Percentiles rank a stretch among this genome's conserved stretches.
phyloP scores from a whole-genome alignment of 2,329 filamentous ascomycete species.

The Ascosphaera apis region DNA sequence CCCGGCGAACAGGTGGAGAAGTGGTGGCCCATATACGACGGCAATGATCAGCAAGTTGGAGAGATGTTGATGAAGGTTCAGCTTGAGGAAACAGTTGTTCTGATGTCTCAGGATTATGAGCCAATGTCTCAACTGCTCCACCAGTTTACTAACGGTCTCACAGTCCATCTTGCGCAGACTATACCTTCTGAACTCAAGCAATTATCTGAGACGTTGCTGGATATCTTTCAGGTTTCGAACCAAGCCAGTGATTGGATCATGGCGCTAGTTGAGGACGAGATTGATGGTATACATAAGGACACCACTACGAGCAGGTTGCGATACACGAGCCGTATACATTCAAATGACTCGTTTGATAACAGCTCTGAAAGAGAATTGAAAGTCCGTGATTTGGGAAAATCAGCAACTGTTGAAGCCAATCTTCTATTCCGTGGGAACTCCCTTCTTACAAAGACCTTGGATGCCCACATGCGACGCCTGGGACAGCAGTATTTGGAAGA shows the following conservation, averaged over 20 bases:
- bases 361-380: slow-evolving; percentile 35
- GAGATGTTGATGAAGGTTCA: slow-evolving; percentile 66
- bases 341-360: slow-evolving; percentile 34
- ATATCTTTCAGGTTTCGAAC: slow-evolving; percentile 87
- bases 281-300: slow-evolving; percentile 75
- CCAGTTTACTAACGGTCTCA: slow-evolving; percentile 61
- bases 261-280: slow-evolving; percentile 85
- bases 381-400: slow-evolving; percentile 39
- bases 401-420: slow-evolving; percentile 59
- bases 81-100: slow-evolving; percentile 71
- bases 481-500: slow-evolving; percentile 86
- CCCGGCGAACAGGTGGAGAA: slow-evolving; percentile 58
- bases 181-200: slow-evolving; percentile 55
- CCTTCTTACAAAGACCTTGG: slow-evolving; percentile 73
- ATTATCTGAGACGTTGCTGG: slow-evolving; percentile 68
- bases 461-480: slow-evolving; percentile 84
- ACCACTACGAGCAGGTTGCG: slow-evolving; percentile 40
- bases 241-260: slow-evolving; percentile 74
- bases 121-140: slow-evolving; percentile 64
- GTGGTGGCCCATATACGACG: slow-evolving; percentile 67
- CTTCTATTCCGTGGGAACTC: slow-evolving; percentile 90
- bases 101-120: slow-evolving; percentile 68
- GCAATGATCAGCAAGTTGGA: slow-evolving; percentile 51
- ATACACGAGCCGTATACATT: slow-evolving; percentile 40
- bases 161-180: slow-evolving; percentile 58